These are phyloP conservation scores for Rhododendron simsii DNA, from an alignment of 148 eudicot genomes.

Conservation along the genomic window DNA sequence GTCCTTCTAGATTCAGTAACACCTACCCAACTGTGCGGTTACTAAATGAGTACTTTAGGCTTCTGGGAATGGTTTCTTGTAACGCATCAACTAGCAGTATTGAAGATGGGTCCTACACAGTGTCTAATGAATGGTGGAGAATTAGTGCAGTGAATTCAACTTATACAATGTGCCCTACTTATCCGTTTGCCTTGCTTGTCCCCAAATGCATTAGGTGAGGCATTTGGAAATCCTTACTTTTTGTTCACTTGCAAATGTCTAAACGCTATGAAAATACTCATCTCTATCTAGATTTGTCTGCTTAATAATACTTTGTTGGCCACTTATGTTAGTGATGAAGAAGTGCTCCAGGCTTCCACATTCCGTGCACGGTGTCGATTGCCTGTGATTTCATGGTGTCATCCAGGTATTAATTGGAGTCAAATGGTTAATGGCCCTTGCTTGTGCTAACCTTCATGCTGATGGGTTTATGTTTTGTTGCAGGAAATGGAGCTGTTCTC, in stretches of 20 bases:
- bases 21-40: conserved; percentile 69
- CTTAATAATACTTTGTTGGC: conserved; percentile 11
- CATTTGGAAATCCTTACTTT: not conserved
- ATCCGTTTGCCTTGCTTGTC: conserved; percentile 90
- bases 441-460: conserved; percentile 1
- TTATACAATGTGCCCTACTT: conserved; percentile 73
- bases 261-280: not conserved
- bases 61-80: conserved; percentile 70
- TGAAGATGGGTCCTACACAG: conserved; percentile 70
- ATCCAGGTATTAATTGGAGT: conserved; percentile 49
- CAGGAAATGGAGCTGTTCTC: conserved; percentile 90
- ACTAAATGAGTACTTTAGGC: conserved; percentile 83
- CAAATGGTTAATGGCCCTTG: not conserved
- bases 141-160: conserved; percentile 69
- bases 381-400: conserved; percentile 88
- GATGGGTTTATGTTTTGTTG: conserved; percentile 7
- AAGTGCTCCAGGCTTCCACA: conserved; percentile 79
- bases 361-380: conserved; percentile 88
- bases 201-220: conserved; percentile 83
- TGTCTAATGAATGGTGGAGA: conserved; percentile 82
- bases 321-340: conserved; percentile 68
- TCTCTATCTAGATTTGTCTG: conserved; percentile 8
- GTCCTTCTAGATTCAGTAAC: conserved; percentile 61
- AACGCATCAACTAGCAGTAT: conserved; percentile 47
- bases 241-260: not conserved